Conservation (phyloP, 2,329 filamentous ascomycete species). For the Curvularia eragrostidis region DNA sequence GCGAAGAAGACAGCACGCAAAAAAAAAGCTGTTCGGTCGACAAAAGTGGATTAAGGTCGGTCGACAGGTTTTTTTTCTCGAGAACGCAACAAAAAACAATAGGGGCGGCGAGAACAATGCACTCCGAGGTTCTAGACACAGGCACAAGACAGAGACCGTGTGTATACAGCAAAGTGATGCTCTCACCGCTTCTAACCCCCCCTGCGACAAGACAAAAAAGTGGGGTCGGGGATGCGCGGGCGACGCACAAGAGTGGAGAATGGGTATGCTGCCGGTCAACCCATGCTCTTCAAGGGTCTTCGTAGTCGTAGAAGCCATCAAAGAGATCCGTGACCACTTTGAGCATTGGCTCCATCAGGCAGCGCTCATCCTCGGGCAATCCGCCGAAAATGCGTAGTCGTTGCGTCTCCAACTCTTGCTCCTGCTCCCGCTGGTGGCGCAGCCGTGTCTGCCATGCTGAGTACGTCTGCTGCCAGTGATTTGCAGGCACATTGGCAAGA, state of each 20-base stretch:
- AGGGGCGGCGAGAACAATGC: not conserved
- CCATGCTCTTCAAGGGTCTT: slow-evolving; percentile 46
- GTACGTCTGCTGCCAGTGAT: slow-evolving; percentile 49
- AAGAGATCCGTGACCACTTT: slow-evolving; percentile 57
- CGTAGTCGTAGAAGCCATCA: slow-evolving; percentile 54
- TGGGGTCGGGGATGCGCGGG: slow-evolving; percentile 3
- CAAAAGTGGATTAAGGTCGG: slow-evolving; percentile 15
- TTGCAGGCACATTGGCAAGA: slow-evolving; percentile 25
- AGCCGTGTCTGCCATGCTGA: slow-evolving; percentile 47
- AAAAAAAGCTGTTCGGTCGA: slow-evolving; percentile 4
- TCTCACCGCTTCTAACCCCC: slow-evolving; percentile 8
- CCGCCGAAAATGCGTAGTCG: slow-evolving; percentile 55
- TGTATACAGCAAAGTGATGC: not conserved
- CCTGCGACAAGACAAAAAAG: slow-evolving; percentile 12
- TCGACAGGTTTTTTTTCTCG: slow-evolving; percentile 7
- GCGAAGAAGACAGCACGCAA: too few relatives aligned
- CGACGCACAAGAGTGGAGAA: slow-evolving; percentile 14
- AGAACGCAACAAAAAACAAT: slow-evolving; percentile 6
- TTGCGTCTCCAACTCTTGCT: slow-evolving; percentile 43
- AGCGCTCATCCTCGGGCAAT: slow-evolving; percentile 51
- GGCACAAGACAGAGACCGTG: not conserved
- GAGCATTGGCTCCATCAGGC: slow-evolving; percentile 55
- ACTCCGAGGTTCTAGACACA: slow-evolving; percentile 19
- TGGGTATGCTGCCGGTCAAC: slow-evolving; percentile 3
- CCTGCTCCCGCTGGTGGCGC: slow-evolving; percentile 38